Percentiles rank a stretch among this genome's conserved stretches.
Conservation (phyloP, 2,329 filamentous ascomycete species). For the Trichoderma sp. region DNA sequence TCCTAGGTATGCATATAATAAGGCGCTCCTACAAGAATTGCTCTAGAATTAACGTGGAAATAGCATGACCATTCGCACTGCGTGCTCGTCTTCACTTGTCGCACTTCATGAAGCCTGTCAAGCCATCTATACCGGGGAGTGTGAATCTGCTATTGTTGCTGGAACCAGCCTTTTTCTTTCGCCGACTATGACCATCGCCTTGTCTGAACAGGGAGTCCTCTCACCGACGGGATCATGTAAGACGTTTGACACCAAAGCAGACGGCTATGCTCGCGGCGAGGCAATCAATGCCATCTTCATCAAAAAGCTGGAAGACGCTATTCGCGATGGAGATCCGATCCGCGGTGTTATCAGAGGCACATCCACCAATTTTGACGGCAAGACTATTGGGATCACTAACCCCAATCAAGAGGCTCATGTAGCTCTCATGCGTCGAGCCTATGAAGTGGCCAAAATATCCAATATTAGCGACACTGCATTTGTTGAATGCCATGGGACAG, state of each 20-base stretch:
- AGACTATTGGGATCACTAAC: slow-evolving; percentile 45
- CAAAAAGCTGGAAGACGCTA: slow-evolving; percentile 51
- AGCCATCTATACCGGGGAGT: slow-evolving; percentile 36
- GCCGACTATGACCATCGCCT: slow-evolving; percentile 34
- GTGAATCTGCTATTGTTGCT: slow-evolving; percentile 37
- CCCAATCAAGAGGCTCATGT: slow-evolving; percentile 44
- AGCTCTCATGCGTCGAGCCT: slow-evolving; percentile 39
- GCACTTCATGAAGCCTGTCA: slow-evolving; percentile 45
- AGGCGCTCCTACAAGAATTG: neutral
- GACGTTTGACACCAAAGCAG: slow-evolving; percentile 49
- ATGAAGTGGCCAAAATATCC: slow-evolving; percentile 37
- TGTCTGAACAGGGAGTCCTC: slow-evolving; percentile 44
- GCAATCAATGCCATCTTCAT: slow-evolving; percentile 50
- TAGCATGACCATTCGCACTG: slow-evolving; percentile 44
- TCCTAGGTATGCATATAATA: slow-evolving; percentile 36
- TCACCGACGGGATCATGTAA: slow-evolving; percentile 40
- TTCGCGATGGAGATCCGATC: slow-evolving; percentile 52
- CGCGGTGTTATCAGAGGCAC: slow-evolving; percentile 46
- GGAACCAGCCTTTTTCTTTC: slow-evolving; percentile 40
- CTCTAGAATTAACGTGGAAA: neutral
- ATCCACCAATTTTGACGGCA: slow-evolving; percentile 49
- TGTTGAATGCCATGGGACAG: slow-evolving; percentile 48
- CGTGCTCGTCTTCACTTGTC: slow-evolving; percentile 44
- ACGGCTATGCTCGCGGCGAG: slow-evolving; percentile 58
- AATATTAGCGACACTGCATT: slow-evolving; percentile 38